Evolutionary conservation across 495 filamentous ascomycete species (phyloP), one percentile per base, ranked within the genome.

Genomic region (Emericellopsis terricola): DNA sequence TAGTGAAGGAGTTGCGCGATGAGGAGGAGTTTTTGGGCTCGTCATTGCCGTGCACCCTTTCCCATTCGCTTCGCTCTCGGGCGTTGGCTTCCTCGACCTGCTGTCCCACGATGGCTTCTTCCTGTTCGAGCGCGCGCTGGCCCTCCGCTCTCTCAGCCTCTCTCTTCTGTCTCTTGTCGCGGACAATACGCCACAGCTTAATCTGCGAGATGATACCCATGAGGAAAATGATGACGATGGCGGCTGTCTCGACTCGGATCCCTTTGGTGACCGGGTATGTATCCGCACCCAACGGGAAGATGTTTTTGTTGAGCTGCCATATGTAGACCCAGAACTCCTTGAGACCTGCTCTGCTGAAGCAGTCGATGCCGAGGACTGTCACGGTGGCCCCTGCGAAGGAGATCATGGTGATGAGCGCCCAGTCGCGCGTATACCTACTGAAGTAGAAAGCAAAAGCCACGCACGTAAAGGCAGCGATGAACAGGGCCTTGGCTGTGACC

Each of bases 241-340:
- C 64, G 0, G 85, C 87, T 28, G 85, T 68, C 45, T 96, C 87
- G 15, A 87, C 87, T 8, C 69, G 68, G 26, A 94, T 89, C 8
- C 81, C 81, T 29, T 78, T 75, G 0, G 87, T 94, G 3, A 93
- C 62, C 0, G 87, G 87, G 48, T 92, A 96, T 0, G 78, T 84
- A 20, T 63, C 59, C 1, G 78, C 75, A 15, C 65, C 64, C 14
- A 81, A 54, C 0, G 87, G 86, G 45, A 94, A 94, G 3, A 82
- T 56, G 16, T 80, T 62, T 23, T 69, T 59, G 49, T 94, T 94
- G 23, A 94, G 60, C 33, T 62, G 63, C 87, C 87, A 96, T 20
- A 93, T 69, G 49, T 92, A 96, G 8, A 84, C 64, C 87, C 87
- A 96, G 39, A 94, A 94, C 48, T 94, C 87, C 48, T 89, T 93